phyloP scores from a whole-genome alignment of 257 asterid genomes.

The Solanum sejunctum region DNA sequence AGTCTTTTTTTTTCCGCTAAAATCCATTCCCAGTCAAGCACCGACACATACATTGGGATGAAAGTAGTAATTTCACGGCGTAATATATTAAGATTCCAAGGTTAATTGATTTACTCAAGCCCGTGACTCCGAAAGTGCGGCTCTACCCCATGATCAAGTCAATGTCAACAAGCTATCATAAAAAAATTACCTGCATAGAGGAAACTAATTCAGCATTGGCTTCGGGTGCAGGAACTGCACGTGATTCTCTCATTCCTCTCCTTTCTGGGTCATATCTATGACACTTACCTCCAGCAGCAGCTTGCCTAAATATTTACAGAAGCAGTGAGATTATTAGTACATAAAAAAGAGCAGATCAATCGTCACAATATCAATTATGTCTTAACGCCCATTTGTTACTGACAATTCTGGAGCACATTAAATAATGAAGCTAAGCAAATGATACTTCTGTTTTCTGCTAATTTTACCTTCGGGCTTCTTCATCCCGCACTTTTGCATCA shows the following conservation, averaged over 20 bases:
- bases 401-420: background rate
- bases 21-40: background rate
- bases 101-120: background rate
- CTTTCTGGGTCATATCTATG: constrained; percentile 38
- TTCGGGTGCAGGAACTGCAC: constrained; percentile 71
- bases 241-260: constrained; percentile 52
- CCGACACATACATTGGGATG: background rate
- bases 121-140: background rate
- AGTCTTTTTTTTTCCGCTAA: background rate
- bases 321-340: background rate
- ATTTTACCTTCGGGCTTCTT: constrained; percentile 75
- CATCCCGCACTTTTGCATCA: constrained; percentile 90
- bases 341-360: background rate
- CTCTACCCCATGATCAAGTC: background rate
- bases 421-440: background rate
- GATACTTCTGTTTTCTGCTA: background rate
- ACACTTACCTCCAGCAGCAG: constrained; percentile 59
- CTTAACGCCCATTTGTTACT: background rate
- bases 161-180: background rate
- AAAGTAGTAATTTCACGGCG: background rate
- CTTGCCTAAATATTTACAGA: constrained; percentile 37
- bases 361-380: background rate
- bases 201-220: constrained; percentile 76
- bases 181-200: constrained; percentile 49
- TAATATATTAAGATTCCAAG: background rate